Evolutionary conservation across 768 basidiomycete species (phyloP).

Genomic region (Clavulina sp.): DNA sequence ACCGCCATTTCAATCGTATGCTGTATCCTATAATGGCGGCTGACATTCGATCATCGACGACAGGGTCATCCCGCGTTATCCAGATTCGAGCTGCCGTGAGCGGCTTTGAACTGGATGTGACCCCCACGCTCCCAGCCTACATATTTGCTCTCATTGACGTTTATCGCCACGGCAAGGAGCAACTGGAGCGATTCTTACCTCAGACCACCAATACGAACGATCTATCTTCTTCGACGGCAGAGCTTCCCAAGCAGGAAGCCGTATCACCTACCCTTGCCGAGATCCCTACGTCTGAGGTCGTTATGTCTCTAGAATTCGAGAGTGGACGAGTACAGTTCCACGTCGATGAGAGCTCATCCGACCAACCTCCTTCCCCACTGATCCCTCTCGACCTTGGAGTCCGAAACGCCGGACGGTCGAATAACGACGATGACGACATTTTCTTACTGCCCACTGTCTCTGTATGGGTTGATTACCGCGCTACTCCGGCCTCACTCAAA

Average conservation of each 20-base stretch:
- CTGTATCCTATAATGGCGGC: constrained; percentile 71
- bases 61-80: constrained; percentile 32
- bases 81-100: constrained; percentile 54
- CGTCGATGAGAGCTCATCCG: constrained; percentile 32
- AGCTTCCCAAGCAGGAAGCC: no score
- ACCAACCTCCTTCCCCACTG: constrained; percentile 31
- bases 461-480: constrained; percentile 69
- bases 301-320: constrained; percentile 53
- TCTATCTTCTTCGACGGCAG: not conserved
- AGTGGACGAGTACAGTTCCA: constrained; percentile 74
- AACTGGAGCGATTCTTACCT: constrained; percentile 41
- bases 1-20: constrained; percentile 52
- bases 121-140: constrained; percentile 60
- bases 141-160: constrained; percentile 73
- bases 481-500: constrained; percentile 31
- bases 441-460: constrained; percentile 48
- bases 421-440: constrained; percentile 4
- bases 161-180: constrained; percentile 63
- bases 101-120: constrained; percentile 73
- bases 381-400: not conserved
- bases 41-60: constrained; percentile 40
- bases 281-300: constrained; percentile 34
- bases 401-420: not conserved
- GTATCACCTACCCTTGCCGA: not conserved
- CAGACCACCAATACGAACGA: constrained; percentile 18